phyloP scores from a whole-genome alignment of 2,329 filamentous ascomycete genomes.

The Mycosphaerella sp. region DNA sequence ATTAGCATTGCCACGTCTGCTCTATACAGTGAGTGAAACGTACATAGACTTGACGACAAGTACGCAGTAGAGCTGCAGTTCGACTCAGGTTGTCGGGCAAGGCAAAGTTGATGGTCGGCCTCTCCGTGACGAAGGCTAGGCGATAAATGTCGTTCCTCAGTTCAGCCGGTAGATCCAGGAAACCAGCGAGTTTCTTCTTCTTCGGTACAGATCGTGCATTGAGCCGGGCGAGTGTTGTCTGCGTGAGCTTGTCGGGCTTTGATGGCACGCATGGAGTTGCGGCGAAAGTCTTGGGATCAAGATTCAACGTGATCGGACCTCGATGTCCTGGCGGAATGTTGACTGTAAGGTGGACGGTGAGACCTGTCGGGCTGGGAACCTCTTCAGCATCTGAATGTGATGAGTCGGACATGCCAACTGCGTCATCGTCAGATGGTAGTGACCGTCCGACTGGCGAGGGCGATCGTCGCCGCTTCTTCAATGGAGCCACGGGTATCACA shows the following conservation, averaged over 20 bases:
- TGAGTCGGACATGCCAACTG: constrained; percentile 18
- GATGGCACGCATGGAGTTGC: neutral
- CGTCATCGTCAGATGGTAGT: constrained; percentile 18
- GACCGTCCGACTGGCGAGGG: constrained; percentile 20
- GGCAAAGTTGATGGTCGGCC: constrained; percentile 33
- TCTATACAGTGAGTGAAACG: neutral
- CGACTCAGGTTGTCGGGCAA: constrained; percentile 35
- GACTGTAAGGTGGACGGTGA: constrained; percentile 39
- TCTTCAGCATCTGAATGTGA: constrained; percentile 10
- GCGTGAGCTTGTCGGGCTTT: constrained; percentile 13
- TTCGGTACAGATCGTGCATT: constrained; percentile 20
- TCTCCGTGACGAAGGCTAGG: constrained; percentile 35
- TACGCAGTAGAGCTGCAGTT: constrained; percentile 42
- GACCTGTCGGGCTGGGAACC: neutral
- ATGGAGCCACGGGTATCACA: constrained; percentile 20
- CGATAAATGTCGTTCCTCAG: constrained; percentile 45
- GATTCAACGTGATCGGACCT: constrained; percentile 41
- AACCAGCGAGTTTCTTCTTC: constrained; percentile 16
- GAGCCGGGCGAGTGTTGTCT: constrained; percentile 16
- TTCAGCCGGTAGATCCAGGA: constrained; percentile 37
- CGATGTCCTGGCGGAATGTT: constrained; percentile 42
- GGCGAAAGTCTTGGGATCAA: constrained; percentile 30
- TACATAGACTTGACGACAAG: constrained; percentile 39
- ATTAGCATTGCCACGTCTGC: constrained; percentile 12
- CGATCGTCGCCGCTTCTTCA: constrained; percentile 31